Base-by-base conservation (phyloP, 148 eudicot genomes). In the Agrostemma githago region DNA sequence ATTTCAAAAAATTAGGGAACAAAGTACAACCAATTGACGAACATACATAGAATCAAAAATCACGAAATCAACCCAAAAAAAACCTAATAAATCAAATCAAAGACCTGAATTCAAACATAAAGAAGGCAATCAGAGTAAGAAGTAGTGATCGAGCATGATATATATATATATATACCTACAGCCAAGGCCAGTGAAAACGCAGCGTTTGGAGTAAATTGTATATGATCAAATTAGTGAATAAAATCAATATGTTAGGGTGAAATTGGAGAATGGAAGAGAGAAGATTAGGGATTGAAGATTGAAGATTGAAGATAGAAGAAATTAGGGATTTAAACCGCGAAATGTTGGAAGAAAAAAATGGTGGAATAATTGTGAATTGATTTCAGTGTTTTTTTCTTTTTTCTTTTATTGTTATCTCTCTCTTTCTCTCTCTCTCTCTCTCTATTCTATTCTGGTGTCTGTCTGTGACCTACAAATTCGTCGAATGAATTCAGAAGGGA, bases 261-360 rank as follows among this genome's bases (percentile, higher is more conserved):
- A 20, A 61, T 3, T 14, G 78, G 11, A 58, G 44, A 67, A 67
- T 3, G 21, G n/a, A n/a, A 66, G 57, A 66, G 48, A 21, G 71
- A 56, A 17, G 34, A 9, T 20, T 42, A n/a, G 60, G 14, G 6
- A 38, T 37, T 66, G 11, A 34, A 64, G 17, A 15, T 17, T 51
- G n/a, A 41, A 60, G 26, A 62, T 41, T 46, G 19, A 38, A 69
- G 67, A 53, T 39, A 63, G 11, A 74, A 59, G 78, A 51, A 51
- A 51, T 51, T 51, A 51, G 56, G 56, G 56, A 51, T 51, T 51
- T 51, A 51, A 51, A 75, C 72, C 78, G 78, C 78, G 72, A 75
- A 75, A 75, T 67, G 16, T 48, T 68, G 68, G 6, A 75, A 26
- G 34, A 66, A 58, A 56, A 51, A 20, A 75, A 75, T 66, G 78